These are phyloP conservation scores for Hypericum androsaemum DNA, from an alignment of 345 rosid species.

Conservation along the genomic window DNA sequence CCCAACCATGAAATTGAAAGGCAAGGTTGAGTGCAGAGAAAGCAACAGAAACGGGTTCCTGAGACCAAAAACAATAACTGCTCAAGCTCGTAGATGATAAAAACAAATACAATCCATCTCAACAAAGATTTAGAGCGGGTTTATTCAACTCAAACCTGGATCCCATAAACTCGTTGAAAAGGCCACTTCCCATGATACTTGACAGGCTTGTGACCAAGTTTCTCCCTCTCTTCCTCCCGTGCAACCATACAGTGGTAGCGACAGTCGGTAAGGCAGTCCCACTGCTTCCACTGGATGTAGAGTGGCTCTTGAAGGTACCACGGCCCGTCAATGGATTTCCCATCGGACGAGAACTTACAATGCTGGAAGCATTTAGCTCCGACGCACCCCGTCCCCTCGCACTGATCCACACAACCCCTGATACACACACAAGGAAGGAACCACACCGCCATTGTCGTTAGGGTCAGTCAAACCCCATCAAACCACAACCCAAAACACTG, in stretches of 20 bases:
- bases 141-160: not conserved
- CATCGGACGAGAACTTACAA: slow-evolving; percentile 83
- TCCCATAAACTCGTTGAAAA: slow-evolving; percentile 59
- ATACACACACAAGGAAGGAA: slow-evolving; percentile 10
- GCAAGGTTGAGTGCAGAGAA: no score
- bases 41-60: no score
- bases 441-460: not conserved
- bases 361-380: slow-evolving; percentile 71
- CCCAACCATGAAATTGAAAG: no score
- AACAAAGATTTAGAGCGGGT: no score
- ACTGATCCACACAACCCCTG: slow-evolving; percentile 66
- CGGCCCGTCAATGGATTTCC: slow-evolving; percentile 63
- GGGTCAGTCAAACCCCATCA: not conserved
- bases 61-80: no score
- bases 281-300: slow-evolving; percentile 74
- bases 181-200: slow-evolving; percentile 94
- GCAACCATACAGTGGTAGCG: slow-evolving; percentile 70
- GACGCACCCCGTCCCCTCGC: slow-evolving; percentile 77
- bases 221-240: slow-evolving; percentile 67
- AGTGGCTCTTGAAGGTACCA: slow-evolving; percentile 92
- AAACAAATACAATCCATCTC: no score
- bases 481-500: not conserved
- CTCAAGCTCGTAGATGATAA: no score
- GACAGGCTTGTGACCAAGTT: slow-evolving; percentile 53
- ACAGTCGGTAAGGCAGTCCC: slow-evolving; percentile 75